Conservation (phyloP, 306 rosid genomes). For the Carpinus viminea region DNA sequence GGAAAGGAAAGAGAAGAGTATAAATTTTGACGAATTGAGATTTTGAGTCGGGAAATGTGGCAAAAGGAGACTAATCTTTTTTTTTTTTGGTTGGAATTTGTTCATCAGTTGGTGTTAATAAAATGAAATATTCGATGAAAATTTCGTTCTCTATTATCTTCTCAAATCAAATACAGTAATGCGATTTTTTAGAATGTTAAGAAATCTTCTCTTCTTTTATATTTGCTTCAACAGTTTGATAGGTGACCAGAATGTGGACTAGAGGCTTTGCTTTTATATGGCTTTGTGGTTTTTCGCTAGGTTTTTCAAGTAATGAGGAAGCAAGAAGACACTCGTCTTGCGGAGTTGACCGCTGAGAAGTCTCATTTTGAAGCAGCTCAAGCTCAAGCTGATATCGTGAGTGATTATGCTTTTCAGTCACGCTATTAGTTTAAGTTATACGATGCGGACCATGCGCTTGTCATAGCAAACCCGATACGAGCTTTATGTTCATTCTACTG, state of each 20-base stretch:
- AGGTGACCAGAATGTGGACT: too few relatives aligned
- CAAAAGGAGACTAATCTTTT: neutral
- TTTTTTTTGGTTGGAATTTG: neutral
- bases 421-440: neutral
- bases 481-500: neutral
- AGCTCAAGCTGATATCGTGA: conserved; percentile 70
- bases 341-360: conserved; percentile 81
- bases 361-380: conserved; percentile 69
- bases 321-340: conserved; percentile 81
- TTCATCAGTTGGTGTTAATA: neutral
- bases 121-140: neutral
- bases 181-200: too few relatives aligned
- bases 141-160: neutral
- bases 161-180: neutral
- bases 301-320: conserved; percentile 75
- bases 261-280: neutral
- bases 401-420: conserved; percentile 22
- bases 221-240: too few relatives aligned
- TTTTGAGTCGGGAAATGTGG: neutral
- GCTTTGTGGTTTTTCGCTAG: conserved; percentile 41
- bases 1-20: neutral
- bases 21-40: neutral
- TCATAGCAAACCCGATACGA: neutral
- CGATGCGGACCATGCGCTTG: neutral
- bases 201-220: too few relatives aligned